Conservation (phyloP, 2,329 filamentous ascomycete species). For the Colletotrichum lupini region DNA sequence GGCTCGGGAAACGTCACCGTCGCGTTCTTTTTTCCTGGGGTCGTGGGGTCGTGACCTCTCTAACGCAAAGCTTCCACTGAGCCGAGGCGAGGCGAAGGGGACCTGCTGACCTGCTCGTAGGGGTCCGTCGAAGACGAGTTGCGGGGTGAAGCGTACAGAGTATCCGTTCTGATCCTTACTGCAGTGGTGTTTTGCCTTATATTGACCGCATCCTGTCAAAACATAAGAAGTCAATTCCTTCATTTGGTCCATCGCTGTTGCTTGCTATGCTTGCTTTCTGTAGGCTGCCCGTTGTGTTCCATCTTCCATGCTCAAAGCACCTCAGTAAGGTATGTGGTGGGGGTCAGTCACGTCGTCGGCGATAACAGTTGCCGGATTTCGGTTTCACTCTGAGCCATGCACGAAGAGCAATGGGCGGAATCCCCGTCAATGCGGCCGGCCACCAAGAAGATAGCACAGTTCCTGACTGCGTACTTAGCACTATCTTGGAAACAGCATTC, state of each 20-base stretch:
- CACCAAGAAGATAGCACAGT: background rate
- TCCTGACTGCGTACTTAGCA: background rate
- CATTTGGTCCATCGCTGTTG: background rate
- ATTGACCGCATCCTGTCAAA: background rate
- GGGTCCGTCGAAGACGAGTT: background rate
- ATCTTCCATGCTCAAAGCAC: background rate
- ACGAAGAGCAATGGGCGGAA: background rate
- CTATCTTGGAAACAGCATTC: background rate
- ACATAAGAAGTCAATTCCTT: background rate
- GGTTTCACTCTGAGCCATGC: conserved; percentile 9
- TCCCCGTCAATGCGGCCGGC: background rate
- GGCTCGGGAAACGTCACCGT: conserved; percentile 16
- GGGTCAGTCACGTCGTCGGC: conserved; percentile 1
- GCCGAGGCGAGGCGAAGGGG: conserved; percentile 20
- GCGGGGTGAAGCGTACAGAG: background rate
- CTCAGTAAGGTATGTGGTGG: background rate
- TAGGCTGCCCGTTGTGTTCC: background rate
- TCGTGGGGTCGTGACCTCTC: conserved; percentile 33
- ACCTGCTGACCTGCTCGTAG: conserved; percentile 21
- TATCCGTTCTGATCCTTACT: no score
- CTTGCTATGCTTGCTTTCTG: background rate
- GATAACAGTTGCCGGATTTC: conserved; percentile 6
- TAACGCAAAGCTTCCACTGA: conserved; percentile 19
- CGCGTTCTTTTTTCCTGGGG: background rate
- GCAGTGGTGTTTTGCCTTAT: background rate